These are phyloP conservation scores for Fusarium solani-melongenae DNA, from an alignment of 2,329 filamentous ascomycete species.

Conservation along the genomic window DNA sequence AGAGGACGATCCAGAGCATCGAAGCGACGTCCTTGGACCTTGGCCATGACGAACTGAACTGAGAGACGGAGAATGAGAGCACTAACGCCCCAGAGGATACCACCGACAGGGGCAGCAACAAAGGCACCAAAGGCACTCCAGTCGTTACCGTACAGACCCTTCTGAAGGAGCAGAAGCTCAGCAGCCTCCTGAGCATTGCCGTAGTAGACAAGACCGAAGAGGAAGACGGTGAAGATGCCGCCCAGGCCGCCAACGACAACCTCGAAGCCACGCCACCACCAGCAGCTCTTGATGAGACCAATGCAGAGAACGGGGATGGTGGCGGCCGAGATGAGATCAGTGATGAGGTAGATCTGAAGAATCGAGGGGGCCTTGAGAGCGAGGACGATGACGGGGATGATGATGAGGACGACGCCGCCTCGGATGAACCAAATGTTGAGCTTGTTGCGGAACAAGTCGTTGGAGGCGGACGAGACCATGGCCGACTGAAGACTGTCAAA, in stretches of 20 bases:
- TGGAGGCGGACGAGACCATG: conserved; percentile 86
- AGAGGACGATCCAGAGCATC: conserved; percentile 71
- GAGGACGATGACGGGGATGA: conserved; percentile 78
- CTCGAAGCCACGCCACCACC: conserved; percentile 84
- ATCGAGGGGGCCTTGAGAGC: conserved; percentile 80
- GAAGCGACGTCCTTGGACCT: conserved; percentile 69
- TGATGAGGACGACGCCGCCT: conserved; percentile 74
- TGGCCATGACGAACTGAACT: conserved; percentile 68
- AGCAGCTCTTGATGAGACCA: conserved; percentile 76
- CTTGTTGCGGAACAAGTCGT: conserved; percentile 86
- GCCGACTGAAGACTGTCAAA: conserved; percentile 86
- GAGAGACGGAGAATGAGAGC: conserved; percentile 70
- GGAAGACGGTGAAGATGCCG: conserved; percentile 81
- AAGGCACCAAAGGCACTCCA: conserved; percentile 89
- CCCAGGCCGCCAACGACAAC: conserved; percentile 82
- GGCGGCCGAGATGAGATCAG: conserved; percentile 81
- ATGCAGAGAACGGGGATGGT: conserved; percentile 80
- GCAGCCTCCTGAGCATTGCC: conserved; percentile 72
- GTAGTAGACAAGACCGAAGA: conserved; percentile 85
- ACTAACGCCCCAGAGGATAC: conserved; percentile 75
- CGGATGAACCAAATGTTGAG: conserved; percentile 82
- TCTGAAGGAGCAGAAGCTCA: conserved; percentile 76
- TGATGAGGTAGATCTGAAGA: conserved; percentile 85
- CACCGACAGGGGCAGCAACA: conserved; percentile 81
- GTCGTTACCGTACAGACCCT: conserved; percentile 79